phyloP scores from a whole-genome alignment of 768 basidiomycete genomes.

The Trametes elegans region DNA sequence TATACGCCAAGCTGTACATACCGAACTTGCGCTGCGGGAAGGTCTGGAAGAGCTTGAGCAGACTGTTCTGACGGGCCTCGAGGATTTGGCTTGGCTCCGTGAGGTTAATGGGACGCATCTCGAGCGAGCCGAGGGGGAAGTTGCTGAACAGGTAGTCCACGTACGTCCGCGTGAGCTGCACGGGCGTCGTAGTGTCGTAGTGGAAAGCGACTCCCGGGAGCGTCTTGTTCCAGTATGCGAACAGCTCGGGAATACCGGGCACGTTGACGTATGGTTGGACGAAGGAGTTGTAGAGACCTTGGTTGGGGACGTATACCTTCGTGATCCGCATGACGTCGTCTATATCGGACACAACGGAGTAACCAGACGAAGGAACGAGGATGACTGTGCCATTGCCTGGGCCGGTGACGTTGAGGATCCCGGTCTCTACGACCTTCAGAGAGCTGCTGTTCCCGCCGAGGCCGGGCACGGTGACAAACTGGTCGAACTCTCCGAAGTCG shows the following conservation, averaged over 20 bases:
- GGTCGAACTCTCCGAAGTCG: conserved; percentile 25
- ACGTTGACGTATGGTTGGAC: conserved; percentile 30
- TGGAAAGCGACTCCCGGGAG: conserved; percentile 32
- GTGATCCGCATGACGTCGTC: conserved; percentile 36
- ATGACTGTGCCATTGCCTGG: conserved; percentile 31
- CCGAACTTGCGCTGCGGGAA: conserved; percentile 34
- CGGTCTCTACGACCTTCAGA: conserved; percentile 18
- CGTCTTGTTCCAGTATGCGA: conserved; percentile 26
- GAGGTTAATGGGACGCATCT: conserved; percentile 34
- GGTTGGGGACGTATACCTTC: conserved; percentile 33
- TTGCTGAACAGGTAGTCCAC: conserved; percentile 31
- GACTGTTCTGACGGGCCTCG: conserved; percentile 28
- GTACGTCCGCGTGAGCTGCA: conserved; percentile 33
- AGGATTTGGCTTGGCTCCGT: conserved; percentile 30
- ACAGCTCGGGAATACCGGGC: conserved; percentile 31
- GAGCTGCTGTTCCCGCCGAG: conserved; percentile 15
- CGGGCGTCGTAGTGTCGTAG: conserved; percentile 36
- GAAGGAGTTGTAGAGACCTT: conserved; percentile 34
- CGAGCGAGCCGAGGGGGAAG: conserved; percentile 33
- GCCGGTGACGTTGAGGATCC: conserved; percentile 22
- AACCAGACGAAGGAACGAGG: conserved; percentile 30
- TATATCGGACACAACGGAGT: conserved; percentile 34
- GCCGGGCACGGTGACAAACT: conserved; percentile 21
- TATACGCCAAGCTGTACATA: not conserved
- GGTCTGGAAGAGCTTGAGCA: conserved; percentile 32